Percentiles rank a stretch among this genome's conserved stretches.
These are phyloP conservation scores for Apiospora pterosperma DNA, from an alignment of 2,329 filamentous ascomycete genomes.

Conservation along the genomic window DNA sequence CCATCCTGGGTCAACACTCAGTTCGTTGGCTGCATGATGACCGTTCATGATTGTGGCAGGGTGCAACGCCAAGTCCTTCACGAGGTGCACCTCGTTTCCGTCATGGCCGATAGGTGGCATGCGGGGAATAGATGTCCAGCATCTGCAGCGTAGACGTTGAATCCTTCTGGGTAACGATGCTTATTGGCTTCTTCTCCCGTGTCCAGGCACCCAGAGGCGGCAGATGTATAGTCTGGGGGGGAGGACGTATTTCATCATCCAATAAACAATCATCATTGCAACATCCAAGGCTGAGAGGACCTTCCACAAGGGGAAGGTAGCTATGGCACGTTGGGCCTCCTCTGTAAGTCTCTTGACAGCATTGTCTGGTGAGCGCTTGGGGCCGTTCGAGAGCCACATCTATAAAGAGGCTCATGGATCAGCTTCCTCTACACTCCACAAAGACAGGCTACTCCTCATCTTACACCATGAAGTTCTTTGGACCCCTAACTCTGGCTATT, in stretches of 20 bases:
- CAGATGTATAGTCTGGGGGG: slow-evolving; percentile 12
- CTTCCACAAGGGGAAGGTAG: slow-evolving; percentile 11
- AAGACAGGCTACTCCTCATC: background rate
- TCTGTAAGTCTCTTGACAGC: background rate
- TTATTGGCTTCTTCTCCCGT: background rate
- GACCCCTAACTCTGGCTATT: slow-evolving; percentile 20
- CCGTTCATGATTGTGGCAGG: background rate
- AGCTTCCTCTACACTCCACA: background rate
- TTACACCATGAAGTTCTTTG: slow-evolving; percentile 21
- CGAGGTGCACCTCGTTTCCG: background rate
- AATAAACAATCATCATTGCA: background rate
- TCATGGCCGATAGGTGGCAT: background rate
- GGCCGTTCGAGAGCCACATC: background rate
- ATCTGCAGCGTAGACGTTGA: background rate
- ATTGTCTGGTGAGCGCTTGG: background rate
- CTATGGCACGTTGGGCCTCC: background rate
- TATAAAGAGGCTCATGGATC: background rate
- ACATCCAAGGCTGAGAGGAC: slow-evolving; percentile 11
- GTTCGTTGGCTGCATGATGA: background rate
- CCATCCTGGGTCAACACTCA: background rate
- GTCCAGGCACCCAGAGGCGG: slow-evolving; percentile 10
- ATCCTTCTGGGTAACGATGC: background rate
- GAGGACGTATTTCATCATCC: slow-evolving; percentile 9
- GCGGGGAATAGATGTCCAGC: background rate
- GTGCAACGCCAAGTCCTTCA: background rate